Conservation (phyloP, 1,284 basidiomycete genomes). For the Marasmius fiardii region DNA sequence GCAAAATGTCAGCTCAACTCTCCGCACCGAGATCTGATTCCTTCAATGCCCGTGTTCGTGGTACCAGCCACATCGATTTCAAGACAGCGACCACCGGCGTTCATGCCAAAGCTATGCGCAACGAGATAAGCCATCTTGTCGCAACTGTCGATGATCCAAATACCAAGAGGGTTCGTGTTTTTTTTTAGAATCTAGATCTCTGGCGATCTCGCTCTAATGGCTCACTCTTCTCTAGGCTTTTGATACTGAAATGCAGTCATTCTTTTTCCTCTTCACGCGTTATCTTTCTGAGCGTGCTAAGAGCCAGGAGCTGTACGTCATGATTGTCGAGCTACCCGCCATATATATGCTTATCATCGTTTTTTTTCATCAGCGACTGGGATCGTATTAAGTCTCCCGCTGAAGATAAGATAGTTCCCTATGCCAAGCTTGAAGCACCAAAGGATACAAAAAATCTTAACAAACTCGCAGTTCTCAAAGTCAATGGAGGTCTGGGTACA, state of each 20-base stretch:
- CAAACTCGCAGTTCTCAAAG: slow-evolving; percentile 98
- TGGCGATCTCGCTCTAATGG: slow-evolving; percentile 8
- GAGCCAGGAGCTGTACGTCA: slow-evolving; percentile 86
- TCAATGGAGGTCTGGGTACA: slow-evolving; percentile 98
- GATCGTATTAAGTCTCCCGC: slow-evolving; percentile 96
- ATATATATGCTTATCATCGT: slow-evolving; percentile 10
- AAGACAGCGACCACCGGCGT: slow-evolving; percentile 98
- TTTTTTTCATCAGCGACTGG: slow-evolving; percentile 76
- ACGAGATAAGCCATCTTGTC: slow-evolving; percentile 95
- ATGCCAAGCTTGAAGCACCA: slow-evolving; percentile 67
- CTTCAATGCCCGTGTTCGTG: slow-evolving; percentile 63
- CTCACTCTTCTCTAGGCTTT: slow-evolving; percentile 63
- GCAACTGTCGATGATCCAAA: slow-evolving; percentile 74
- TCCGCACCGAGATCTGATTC: slow-evolving; percentile 50
- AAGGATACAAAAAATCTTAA: slow-evolving; percentile 73
- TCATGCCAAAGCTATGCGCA: slow-evolving; percentile 97
- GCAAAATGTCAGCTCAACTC: slow-evolving; percentile 53
- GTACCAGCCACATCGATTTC: slow-evolving; percentile 81
- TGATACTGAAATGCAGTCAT: slow-evolving; percentile 97
- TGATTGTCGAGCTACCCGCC: slow-evolving; percentile 10
- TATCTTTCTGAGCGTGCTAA: slow-evolving; percentile 96
- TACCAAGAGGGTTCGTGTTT: slow-evolving; percentile 70
- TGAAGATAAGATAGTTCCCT: slow-evolving; percentile 89
- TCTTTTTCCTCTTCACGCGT: slow-evolving; percentile 99
- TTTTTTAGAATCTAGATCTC: slow-evolving; percentile 2